Evolutionary conservation across 140 eudicot genomes (phyloP).

Genomic region (Anethum foeniculum): DNA sequence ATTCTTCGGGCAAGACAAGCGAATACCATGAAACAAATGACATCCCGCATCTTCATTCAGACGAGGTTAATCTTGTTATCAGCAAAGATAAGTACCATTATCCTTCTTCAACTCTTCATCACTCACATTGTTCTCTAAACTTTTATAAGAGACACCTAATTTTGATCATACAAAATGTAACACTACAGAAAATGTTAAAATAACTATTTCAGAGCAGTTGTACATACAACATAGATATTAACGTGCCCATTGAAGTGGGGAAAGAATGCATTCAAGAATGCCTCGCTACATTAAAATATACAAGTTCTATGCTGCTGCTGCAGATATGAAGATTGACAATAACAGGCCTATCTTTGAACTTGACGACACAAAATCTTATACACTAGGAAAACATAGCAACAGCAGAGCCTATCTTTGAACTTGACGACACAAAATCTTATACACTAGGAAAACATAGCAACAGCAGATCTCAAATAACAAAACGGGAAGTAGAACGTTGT

Average conservation of each 20-base stretch:
- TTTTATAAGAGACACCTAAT: too few relatives aligned
- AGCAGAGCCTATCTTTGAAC: conserved; percentile 4
- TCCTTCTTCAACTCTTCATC: too few relatives aligned
- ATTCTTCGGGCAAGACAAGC: too few relatives aligned
- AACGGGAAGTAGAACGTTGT: not conserved
- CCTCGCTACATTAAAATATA: not conserved
- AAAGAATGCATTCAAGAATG: not conserved
- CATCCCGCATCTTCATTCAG: too few relatives aligned
- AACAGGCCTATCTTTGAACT: not conserved
- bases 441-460: not conserved
- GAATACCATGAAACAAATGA: too few relatives aligned
- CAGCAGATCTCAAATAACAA: not conserved
- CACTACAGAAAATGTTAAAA: too few relatives aligned
- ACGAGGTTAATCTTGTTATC: too few relatives aligned
- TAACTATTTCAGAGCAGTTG: too few relatives aligned
- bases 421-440: not conserved
- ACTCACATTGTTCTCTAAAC: too few relatives aligned
- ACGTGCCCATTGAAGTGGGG: not conserved
- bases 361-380: not conserved
- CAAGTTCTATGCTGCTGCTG: not conserved
- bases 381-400: not conserved
- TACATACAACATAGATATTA: too few relatives aligned
- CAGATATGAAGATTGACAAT: not conserved
- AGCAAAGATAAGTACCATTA: too few relatives aligned
- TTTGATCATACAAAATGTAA: too few relatives aligned